These are phyloP conservation scores for Starmerella geochares DNA, from an alignment of 805 yeast species.

Conservation along the genomic window DNA sequence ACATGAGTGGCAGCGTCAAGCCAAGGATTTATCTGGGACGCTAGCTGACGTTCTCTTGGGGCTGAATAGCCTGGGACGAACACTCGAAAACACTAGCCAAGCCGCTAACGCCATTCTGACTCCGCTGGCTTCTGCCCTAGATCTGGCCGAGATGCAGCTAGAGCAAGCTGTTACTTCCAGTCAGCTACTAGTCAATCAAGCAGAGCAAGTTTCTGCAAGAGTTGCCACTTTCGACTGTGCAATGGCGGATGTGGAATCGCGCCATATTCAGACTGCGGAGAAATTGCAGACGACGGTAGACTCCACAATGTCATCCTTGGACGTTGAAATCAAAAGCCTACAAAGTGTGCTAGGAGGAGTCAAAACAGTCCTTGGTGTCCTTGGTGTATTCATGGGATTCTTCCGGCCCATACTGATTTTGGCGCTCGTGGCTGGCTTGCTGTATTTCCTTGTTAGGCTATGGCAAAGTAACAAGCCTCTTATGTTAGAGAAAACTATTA, in stretches of 20 bases:
- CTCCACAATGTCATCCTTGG: neutral
- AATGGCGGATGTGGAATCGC: conserved; percentile 3
- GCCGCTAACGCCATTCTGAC: neutral
- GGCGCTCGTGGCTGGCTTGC: neutral
- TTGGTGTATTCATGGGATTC: neutral
- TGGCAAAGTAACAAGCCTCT: neutral
- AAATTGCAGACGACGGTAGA: neutral
- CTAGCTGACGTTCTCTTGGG: neutral
- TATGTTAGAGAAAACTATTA: neutral
- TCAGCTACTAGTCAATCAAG: neutral
- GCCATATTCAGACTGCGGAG: conserved; percentile 4
- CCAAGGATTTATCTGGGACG: neutral
- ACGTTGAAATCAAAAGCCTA: neutral
- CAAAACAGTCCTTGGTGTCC: neutral
- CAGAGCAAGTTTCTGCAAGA: neutral
- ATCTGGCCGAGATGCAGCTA: neutral
- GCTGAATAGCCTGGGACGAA: neutral
- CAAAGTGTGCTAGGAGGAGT: neutral
- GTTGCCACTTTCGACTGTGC: neutral
- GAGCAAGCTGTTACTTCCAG: neutral
- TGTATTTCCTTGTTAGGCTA: neutral
- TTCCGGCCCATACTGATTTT: neutral
- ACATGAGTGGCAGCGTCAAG: neutral
- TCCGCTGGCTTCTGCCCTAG: neutral
- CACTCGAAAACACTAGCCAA: neutral